Evolutionary conservation across 2,329 filamentous ascomycete genomes (phyloP), one percentile per base, ranked within the genome.

Genomic region (Ceratocystis eucalypticola): DNA sequence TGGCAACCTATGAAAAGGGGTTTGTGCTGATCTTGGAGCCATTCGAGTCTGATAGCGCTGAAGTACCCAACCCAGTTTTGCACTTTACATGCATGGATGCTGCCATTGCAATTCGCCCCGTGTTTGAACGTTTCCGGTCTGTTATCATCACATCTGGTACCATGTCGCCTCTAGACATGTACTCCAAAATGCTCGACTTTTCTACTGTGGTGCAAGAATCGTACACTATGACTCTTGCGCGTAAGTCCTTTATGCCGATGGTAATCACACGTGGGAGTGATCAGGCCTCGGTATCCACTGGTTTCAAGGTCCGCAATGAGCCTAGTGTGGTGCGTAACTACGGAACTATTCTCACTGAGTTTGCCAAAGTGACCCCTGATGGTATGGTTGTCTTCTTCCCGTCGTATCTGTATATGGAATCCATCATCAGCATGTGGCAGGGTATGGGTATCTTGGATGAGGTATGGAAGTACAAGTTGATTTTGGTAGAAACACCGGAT

Each of bases 331-430:
- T 99, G 33, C 86, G 94, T 61, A 99, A 99, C 75, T 99, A 96
- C 71, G 95, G 94, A 57, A 94, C 88, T 70, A 81, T 99, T 1
- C 80, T 99, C 41, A 94, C 92, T 6, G 94, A 99, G 74, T 97
- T 99, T 74, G 89, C 91, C 65, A 95, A 93, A 75, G 87, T 97
- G 70, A 99, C 94, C 0, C 95, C 94, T 0, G 94, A 99, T 72
- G 94, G 94, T 41, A 87, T 99, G 75, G 94, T 99, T n/a, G 94
- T 99, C 48, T 99, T 99, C 80, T 99, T 99, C 74, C 95, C 94
- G 0, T 96, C 91, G 0, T 99, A 99, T 72, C 82, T 99, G 1
- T 99, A 99, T 78, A 97, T 99, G 94, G 94, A 99, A 74, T 94
- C 88, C 64, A 97, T 97, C 74, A 96, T 99, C 74, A 93, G 88